phyloP scores from a whole-genome alignment of 2,329 filamentous ascomycete genomes.

The Alternaria burnsii region DNA sequence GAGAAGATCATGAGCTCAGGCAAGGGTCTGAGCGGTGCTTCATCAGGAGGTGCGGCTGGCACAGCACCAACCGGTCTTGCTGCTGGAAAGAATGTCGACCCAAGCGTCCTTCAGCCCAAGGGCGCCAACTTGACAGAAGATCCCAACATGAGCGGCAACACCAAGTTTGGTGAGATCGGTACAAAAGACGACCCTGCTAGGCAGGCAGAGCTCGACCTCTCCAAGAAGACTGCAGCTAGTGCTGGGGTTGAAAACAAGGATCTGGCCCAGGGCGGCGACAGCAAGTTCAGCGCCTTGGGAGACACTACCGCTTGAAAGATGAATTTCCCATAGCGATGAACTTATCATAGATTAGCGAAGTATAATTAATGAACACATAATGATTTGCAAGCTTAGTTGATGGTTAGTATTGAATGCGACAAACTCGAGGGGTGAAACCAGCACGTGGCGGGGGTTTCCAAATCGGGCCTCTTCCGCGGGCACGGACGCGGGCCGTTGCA shows the following conservation, averaged over 20 bases:
- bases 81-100: slow-evolving; percentile 42
- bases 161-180: slow-evolving; percentile 58
- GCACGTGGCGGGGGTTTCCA: slow-evolving; percentile 21
- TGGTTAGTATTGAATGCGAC: background rate
- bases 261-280: slow-evolving; percentile 24
- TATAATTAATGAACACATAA: background rate
- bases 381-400: background rate
- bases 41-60: slow-evolving; percentile 24
- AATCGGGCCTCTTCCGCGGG: slow-evolving; percentile 33
- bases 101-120: slow-evolving; percentile 56
- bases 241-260: slow-evolving; percentile 34
- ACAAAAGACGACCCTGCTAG: slow-evolving; percentile 64
- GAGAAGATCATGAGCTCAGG: slow-evolving; percentile 53
- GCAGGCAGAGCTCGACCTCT: slow-evolving; percentile 53
- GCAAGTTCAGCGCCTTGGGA: slow-evolving; percentile 35
- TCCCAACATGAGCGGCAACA: slow-evolving; percentile 29
- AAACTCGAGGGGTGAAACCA: background rate
- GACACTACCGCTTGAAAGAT: slow-evolving; percentile 14
- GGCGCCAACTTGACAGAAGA: slow-evolving; percentile 62
- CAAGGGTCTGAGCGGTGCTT: slow-evolving; percentile 44
- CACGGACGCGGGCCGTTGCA: slow-evolving; percentile 28
- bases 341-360: slow-evolving; percentile 3
- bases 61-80: slow-evolving; percentile 51
- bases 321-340: background rate
- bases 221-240: slow-evolving; percentile 44